A percentile compares a stretch with the other conserved stretches of the same genome.
phyloP scores from a whole-genome alignment of 1,284 basidiomycete genomes.

The Mycena citricolor region DNA sequence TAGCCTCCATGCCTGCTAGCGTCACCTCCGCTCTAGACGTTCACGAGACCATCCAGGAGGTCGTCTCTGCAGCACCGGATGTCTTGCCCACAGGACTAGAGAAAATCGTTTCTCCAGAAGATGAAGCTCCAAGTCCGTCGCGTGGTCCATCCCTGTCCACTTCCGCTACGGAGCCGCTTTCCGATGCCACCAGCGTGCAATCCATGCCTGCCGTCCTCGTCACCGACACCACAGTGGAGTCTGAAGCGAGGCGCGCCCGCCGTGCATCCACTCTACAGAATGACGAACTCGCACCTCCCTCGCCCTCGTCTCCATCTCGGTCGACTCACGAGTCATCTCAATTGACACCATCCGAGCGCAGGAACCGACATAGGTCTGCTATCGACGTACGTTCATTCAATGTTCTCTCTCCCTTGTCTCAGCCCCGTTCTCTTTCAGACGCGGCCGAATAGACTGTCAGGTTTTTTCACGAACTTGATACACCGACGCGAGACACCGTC shows the following conservation, averaged over 20 bases:
- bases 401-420: slow-evolving; percentile 6
- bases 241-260: slow-evolving; percentile 25
- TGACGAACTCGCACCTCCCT: slow-evolving; percentile 25
- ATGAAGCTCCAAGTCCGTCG: slow-evolving; percentile 32
- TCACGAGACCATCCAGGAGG: no score
- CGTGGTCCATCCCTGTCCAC: slow-evolving; percentile 34
- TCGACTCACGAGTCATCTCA: slow-evolving; percentile 30
- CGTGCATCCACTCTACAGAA: slow-evolving; percentile 28
- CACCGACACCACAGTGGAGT: no score
- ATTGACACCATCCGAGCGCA: slow-evolving; percentile 34
- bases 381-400: slow-evolving; percentile 42
- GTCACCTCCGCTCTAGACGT: no score
- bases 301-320: slow-evolving; percentile 26
- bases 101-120: slow-evolving; percentile 35
- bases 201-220: slow-evolving; percentile 58
- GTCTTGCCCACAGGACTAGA: slow-evolving; percentile 7
- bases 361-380: slow-evolving; percentile 42
- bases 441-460: slow-evolving; percentile 74
- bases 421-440: slow-evolving; percentile 19
- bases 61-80: no score
- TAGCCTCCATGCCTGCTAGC: no score
- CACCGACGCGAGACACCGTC: slow-evolving; percentile 59
- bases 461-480: slow-evolving; percentile 77
- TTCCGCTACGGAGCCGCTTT: slow-evolving; percentile 34
- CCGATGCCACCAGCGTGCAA: slow-evolving; percentile 54